Evolutionary conservation across 768 basidiomycete genomes (phyloP).

Genomic region (Lepiota venenata): DNA sequence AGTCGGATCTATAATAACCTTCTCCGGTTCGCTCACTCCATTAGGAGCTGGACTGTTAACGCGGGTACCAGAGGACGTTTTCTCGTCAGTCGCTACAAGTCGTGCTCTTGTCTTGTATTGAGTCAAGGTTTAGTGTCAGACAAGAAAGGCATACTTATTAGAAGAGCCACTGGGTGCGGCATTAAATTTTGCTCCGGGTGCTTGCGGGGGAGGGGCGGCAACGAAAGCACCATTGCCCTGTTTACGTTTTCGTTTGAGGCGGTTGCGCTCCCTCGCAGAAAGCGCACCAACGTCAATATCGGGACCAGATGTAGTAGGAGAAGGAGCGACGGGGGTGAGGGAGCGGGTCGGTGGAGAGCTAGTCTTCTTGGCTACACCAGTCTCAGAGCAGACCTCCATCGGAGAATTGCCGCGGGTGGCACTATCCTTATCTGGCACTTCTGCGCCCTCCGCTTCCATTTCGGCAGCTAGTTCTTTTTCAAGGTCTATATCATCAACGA

Average conservation of each 20-base stretch:
- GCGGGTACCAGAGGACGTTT: conserved; percentile 46
- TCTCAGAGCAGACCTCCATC: conserved; percentile 37
- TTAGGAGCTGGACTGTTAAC: conserved; percentile 54
- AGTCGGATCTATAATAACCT: conserved; percentile 72
- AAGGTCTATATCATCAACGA: conserved; percentile 81
- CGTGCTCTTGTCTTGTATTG: conserved; percentile 52
- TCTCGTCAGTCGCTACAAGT: conserved; percentile 64
- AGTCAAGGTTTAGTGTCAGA: neutral
- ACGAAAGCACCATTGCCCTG: conserved; percentile 82
- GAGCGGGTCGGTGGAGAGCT: conserved; percentile 38
- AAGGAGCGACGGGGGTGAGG: conserved; percentile 44
- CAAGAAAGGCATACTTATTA: conserved; percentile 46
- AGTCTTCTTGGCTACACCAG: conserved; percentile 34
- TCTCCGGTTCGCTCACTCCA: conserved; percentile 46
- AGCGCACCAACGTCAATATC: conserved; percentile 54
- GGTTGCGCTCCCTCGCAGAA: conserved; percentile 90
- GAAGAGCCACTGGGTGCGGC: conserved; percentile 53
- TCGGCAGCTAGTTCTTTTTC: conserved; percentile 77
- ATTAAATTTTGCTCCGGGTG: conserved; percentile 57
- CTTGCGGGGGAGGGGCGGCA: conserved; percentile 62
- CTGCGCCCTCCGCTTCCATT: conserved; percentile 43
- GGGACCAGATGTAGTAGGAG: conserved; percentile 41
- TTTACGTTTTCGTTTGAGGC: conserved; percentile 93
- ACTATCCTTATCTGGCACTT: conserved; percentile 6
- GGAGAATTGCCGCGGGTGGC: conserved; percentile 8